Percentiles rank a stretch among this genome's conserved stretches.
Evolutionary conservation across 192 early-diverging fungal genomes (phyloP).

Genomic region (Borealophlyctis nickersoniae): DNA sequence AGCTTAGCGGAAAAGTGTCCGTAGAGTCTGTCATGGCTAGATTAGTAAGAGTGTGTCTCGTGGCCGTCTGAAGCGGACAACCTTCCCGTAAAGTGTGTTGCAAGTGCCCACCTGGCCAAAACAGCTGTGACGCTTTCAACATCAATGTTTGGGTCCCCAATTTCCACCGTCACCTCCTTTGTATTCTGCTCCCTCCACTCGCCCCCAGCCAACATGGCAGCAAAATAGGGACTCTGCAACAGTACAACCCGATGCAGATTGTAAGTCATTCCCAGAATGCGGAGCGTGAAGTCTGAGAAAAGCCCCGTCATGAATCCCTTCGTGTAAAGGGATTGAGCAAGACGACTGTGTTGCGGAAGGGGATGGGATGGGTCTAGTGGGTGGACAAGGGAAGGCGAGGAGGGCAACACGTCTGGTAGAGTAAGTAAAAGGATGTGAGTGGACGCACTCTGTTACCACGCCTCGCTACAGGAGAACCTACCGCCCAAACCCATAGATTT

Average conservation of each 20-base stretch:
- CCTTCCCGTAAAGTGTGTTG: neutral
- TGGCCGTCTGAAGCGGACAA: neutral
- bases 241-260: slow-evolving; percentile 42
- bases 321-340: slow-evolving; percentile 24
- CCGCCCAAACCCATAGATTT: no score
- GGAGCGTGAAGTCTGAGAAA: slow-evolving; percentile 38
- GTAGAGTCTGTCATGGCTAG: slow-evolving; percentile 28
- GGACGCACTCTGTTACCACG: no score
- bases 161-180: slow-evolving; percentile 22
- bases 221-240: slow-evolving; percentile 43
- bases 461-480: no score
- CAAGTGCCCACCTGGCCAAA: slow-evolving; percentile 30
- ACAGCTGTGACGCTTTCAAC: slow-evolving; percentile 33
- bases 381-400: no score
- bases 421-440: no score
- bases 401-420: no score
- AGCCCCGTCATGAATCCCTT: slow-evolving; percentile 28
- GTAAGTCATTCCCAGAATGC: slow-evolving; percentile 35
- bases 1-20: slow-evolving; percentile 28
- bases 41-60: neutral
- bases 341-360: no score
- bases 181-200: slow-evolving; percentile 20
- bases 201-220: slow-evolving; percentile 30
- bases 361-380: no score
- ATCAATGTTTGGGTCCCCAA: slow-evolving; percentile 39